Percentiles rank a stretch among this genome's conserved stretches.
These are phyloP conservation scores for Nannizzia gypsea DNA, from an alignment of 2,329 filamentous ascomycete genomes.

Conservation along the genomic window DNA sequence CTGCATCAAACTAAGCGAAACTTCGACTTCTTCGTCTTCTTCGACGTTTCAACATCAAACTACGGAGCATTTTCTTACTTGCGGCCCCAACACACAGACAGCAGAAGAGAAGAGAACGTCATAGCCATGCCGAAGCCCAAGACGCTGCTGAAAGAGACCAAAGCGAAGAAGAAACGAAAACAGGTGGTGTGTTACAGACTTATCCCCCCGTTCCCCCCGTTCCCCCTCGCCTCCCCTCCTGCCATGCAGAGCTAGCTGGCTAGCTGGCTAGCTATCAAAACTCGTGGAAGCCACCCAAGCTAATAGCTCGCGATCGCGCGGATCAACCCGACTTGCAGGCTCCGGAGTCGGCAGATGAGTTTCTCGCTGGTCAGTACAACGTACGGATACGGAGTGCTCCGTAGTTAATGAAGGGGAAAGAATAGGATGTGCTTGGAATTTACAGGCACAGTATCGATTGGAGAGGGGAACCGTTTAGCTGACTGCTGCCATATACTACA, in stretches of 20 bases:
- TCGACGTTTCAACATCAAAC: neutral
- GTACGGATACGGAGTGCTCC: too few relatives aligned
- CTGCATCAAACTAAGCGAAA: neutral
- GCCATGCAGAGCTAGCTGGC: neutral
- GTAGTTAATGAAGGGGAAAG: neutral
- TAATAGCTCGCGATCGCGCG: conserved; percentile 5
- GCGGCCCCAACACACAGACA: neutral
- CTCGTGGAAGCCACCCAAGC: neutral
- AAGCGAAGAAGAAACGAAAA: conserved; percentile 32
- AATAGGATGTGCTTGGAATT: neutral
- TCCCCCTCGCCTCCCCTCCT: too few relatives aligned
- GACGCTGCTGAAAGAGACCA: conserved; percentile 31
- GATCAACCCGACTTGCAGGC: conserved; percentile 13
- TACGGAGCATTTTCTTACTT: too few relatives aligned
- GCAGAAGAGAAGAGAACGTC: neutral
- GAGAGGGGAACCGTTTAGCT: neutral
- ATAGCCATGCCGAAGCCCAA: conserved; percentile 31
- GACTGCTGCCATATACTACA: conserved; percentile 15
- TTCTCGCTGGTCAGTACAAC: conserved; percentile 46
- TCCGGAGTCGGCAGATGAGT: conserved; percentile 55
- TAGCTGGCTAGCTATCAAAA: neutral
- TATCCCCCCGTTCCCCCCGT: neutral
- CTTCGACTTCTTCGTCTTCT: neutral
- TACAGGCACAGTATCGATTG: neutral
- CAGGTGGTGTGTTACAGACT: conserved; percentile 24